Evolutionary conservation across 192 early-diverging fungal species (phyloP).

Genomic region (Rhizophagus prolifer): DNA sequence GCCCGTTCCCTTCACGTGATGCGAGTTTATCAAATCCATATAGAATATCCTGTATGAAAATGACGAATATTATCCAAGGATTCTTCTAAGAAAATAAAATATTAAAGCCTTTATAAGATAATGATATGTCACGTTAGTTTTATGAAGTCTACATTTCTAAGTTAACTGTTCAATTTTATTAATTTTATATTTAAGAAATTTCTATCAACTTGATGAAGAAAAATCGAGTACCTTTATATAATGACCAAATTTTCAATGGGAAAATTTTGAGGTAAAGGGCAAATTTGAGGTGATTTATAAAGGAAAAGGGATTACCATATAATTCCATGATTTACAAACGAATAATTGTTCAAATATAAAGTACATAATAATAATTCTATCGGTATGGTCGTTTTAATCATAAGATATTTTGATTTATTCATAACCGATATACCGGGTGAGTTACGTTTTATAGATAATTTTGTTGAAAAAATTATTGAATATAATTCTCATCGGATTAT

Average conservation of each 20-base stretch:
- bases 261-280: conserved; percentile 8
- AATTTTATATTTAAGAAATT: too few relatives aligned
- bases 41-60: too few relatives aligned
- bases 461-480: not conserved
- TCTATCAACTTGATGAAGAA: not conserved
- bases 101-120: too few relatives aligned
- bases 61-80: too few relatives aligned
- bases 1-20: too few relatives aligned
- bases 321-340: conserved; percentile 13
- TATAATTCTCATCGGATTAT: not conserved
- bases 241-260: conserved; percentile 13
- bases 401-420: not conserved
- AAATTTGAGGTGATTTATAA: conserved; percentile 17
- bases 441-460: not conserved
- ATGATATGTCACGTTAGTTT: too few relatives aligned
- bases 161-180: too few relatives aligned
- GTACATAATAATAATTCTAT: conserved; percentile 6
- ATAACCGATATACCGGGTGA: not conserved
- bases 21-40: too few relatives aligned
- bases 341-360: conserved; percentile 5
- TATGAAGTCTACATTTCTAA: too few relatives aligned
- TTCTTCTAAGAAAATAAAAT: too few relatives aligned
- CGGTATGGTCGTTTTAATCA: not conserved
- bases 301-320: not conserved
- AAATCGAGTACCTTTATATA: conserved; percentile 7